Conservation (phyloP, 1,284 basidiomycete species). For the Cryptococcus sp. region DNA sequence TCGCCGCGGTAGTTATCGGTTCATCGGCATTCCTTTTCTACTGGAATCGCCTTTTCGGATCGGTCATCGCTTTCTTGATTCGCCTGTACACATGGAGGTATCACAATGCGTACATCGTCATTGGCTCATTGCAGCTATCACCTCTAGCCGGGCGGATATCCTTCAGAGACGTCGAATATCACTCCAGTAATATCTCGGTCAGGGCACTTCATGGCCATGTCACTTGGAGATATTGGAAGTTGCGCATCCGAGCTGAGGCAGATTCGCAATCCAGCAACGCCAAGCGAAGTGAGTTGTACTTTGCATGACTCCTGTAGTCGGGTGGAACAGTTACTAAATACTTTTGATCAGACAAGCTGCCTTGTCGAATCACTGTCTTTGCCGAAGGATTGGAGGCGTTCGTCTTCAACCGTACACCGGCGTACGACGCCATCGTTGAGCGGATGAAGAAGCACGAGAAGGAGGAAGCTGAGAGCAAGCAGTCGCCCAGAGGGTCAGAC, state of each 20-base stretch:
- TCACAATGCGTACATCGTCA: constrained; percentile 46
- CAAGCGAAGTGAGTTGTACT: constrained; percentile 33
- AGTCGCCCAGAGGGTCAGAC: constrained; percentile 4
- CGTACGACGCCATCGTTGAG: constrained; percentile 79
- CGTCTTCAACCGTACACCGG: constrained; percentile 81
- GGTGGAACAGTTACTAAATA: neutral
- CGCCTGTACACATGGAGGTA: constrained; percentile 49
- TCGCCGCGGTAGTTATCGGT: constrained; percentile 68
- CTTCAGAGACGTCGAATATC: constrained; percentile 79
- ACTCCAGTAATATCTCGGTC: constrained; percentile 85
- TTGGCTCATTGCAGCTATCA: constrained; percentile 81
- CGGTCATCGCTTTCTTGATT: constrained; percentile 57
- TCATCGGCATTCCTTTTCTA: constrained; percentile 77
- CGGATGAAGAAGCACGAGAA: constrained; percentile 61
- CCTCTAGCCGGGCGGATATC: constrained; percentile 81
- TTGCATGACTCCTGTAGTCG: too few species aligned
- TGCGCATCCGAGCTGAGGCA: constrained; percentile 62
- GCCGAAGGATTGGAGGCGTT: constrained; percentile 86
- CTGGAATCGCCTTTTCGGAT: constrained; percentile 79
- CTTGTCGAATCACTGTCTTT: constrained; percentile 75
- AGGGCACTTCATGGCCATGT: constrained; percentile 77
- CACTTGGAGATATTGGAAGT: constrained; percentile 90
- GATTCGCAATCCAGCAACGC: constrained; percentile 31
- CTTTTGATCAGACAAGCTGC: constrained; percentile 52
- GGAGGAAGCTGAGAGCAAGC: constrained; percentile 12